Evolutionary conservation across 768 basidiomycete genomes (phyloP), one percentile per base, ranked within the genome.

Genomic region (Lentinula edodes): DNA sequence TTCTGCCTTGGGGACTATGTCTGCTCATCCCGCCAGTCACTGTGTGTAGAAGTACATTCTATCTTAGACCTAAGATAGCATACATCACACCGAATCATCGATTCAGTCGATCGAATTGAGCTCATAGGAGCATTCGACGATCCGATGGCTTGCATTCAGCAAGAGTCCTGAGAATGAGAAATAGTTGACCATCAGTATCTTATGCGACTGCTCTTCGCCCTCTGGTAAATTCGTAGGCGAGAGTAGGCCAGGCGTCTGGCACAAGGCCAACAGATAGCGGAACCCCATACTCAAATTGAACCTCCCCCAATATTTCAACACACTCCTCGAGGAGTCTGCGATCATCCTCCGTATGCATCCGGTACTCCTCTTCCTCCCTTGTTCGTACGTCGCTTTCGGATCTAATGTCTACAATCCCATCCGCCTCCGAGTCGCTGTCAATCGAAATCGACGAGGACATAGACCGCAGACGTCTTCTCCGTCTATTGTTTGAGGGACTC

Each of bases 81-180:
- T 10, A 58, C 15, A 18, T 42, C 3, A 12, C 32, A 45, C 55
- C 46, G 46, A 59, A 50, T 3, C 50, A 63, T 41, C 70, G 73
- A 20, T 70, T 66, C 39, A 66, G 67, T 36, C 74, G 73, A n/a
- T 46, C 71, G 15, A 38, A 61, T 15, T 71, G 70, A 46, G 73
- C 60, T 58, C 23, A 23, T 23, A 23, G 23, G 23, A 23, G 23
- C 23, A 1, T 15, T 60, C 1, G 48, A 46, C 20, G 73, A 74
- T 65, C 74, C 73, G 1, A 73, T 73, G 15, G 70, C 28, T 73
- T 13, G 72, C 71, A 32, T 68, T 69, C 34, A 69, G 2, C 28
- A 28, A 28, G 28, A 28, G 28, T 28, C 28, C 28, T 28, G 28
- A 28, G 2, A 28, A 28, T 28, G 28, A 28, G 28, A 39, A 39